These are phyloP conservation scores for Metroxylon sagu DNA, from an alignment of 176 grass and related monocot species.

Conservation along the genomic window DNA sequence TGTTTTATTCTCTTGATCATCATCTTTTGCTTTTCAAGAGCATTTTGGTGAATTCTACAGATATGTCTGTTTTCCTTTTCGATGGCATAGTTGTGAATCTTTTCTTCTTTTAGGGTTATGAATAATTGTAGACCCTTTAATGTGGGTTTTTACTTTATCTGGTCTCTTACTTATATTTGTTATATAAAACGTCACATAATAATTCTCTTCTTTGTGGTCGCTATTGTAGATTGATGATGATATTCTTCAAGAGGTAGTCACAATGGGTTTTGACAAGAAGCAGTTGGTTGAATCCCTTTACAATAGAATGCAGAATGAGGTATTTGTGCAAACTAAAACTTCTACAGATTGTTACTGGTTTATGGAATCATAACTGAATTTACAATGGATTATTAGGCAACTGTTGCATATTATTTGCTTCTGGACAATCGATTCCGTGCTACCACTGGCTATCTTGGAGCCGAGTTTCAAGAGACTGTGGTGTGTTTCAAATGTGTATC, in stretches of 20 bases:
- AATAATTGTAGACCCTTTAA: no score
- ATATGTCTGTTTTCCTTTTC: no score
- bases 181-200: no score
- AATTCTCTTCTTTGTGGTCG: neutral
- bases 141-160: no score
- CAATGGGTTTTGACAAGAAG: constrained; percentile 79
- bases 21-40: no score
- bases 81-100: no score
- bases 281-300: constrained; percentile 69
- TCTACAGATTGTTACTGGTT: no score
- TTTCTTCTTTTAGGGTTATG: no score
- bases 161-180: no score
- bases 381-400: constrained; percentile 45
- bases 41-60: no score
- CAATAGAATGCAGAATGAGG: constrained; percentile 86
- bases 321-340: constrained; percentile 8
- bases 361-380: constrained; percentile 19
- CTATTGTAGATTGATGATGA: constrained; percentile 87
- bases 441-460: constrained; percentile 78
- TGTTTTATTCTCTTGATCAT: no score
- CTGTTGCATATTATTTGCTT: constrained; percentile 92
- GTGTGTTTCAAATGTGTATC: constrained; percentile 27
- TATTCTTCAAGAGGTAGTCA: constrained; percentile 61
- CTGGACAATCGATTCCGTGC: constrained; percentile 87
- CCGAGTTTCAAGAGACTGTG: constrained; percentile 64